Conservation (phyloP, 177 flowering plant genomes). For the Telopea speciosissima region DNA sequence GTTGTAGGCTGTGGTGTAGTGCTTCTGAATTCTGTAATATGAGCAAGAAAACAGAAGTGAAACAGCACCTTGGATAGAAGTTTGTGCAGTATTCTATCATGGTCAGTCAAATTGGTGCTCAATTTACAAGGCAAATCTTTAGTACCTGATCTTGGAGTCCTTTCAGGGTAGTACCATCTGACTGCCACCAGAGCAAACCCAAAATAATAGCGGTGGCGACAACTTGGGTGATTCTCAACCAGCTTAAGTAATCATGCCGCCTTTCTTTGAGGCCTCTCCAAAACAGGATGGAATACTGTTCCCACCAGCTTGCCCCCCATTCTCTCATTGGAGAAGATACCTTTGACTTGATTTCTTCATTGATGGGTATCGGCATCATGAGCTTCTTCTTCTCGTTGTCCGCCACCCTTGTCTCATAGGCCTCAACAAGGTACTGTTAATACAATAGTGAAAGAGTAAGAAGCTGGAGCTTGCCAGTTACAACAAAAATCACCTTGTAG, state of each 20-base stretch:
- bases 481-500: background rate
- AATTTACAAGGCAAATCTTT: constrained; percentile 1
- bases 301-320: constrained; percentile 95
- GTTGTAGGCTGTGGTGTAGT: background rate
- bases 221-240: constrained; percentile 93
- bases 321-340: constrained; percentile 52
- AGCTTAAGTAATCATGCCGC: constrained; percentile 85
- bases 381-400: constrained; percentile 71
- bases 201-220: constrained; percentile 68
- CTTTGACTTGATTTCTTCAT: constrained; percentile 57
- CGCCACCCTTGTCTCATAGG: constrained; percentile 78
- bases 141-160: constrained; percentile 85
- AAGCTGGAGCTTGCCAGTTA: background rate
- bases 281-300: constrained; percentile 70
- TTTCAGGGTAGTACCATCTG: constrained; percentile 47
- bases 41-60: background rate
- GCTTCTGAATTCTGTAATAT: background rate
- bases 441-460: background rate
- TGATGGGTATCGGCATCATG: constrained; percentile 48
- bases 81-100: background rate
- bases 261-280: constrained; percentile 88
- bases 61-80: background rate
- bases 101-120: background rate
- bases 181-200: constrained; percentile 97
- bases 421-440: constrained; percentile 85